Base-by-base conservation (phyloP, 495 filamentous ascomycete species). In the Hyphodiscus hymeniophilus region DNA sequence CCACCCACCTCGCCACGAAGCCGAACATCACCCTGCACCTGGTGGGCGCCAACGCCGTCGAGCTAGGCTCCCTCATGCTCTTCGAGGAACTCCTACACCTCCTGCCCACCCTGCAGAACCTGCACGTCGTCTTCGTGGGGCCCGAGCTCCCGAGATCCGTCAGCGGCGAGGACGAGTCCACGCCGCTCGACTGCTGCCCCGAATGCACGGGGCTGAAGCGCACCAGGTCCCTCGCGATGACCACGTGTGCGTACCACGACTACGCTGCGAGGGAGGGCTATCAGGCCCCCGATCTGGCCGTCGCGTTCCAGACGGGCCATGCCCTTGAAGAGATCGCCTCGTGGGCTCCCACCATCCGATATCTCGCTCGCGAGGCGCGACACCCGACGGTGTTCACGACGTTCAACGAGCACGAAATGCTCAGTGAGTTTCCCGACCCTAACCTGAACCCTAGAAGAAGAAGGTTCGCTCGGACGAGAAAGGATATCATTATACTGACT, bases 51-150 rank as follows among this genome's bases (percentile, higher is more conserved):
- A 33, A 17, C 11, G 8, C 26, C 1, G 31, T 15, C 21, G 50
- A 53, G 35, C 36, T 53, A 12, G 31, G n/a, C 3, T n/a, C 36
- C 12, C 20, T 53, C 1, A 30, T 39, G 31, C 17, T 22, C 2
- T 53, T 53, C 18, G 50, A 53, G 28, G 50, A 53, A 15, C 3
- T 53, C 11, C 23, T 53, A 6, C 50, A 53, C 26, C 23, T 53
- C 5, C 39, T 53, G 1, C 44, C 50, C 17, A 22, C 23, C 1
- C 30, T 53, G 8, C 15, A 36, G 11, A 24, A 10, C 2, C 15
- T 53, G 1, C 36, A 48, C 5, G 10, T 20, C 6, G 16, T 12
- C 7, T 47, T 48, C 21, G 21, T 48, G 4, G 45, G 51, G 2
- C 7, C 36, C 7, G 45, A 54, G 3, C 24, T 46, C 17, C 42